Percentiles rank a stretch among this genome's conserved stretches.
Conservation (phyloP, 2,329 filamentous ascomycete genomes). For the Lecanicillium sp. region DNA sequence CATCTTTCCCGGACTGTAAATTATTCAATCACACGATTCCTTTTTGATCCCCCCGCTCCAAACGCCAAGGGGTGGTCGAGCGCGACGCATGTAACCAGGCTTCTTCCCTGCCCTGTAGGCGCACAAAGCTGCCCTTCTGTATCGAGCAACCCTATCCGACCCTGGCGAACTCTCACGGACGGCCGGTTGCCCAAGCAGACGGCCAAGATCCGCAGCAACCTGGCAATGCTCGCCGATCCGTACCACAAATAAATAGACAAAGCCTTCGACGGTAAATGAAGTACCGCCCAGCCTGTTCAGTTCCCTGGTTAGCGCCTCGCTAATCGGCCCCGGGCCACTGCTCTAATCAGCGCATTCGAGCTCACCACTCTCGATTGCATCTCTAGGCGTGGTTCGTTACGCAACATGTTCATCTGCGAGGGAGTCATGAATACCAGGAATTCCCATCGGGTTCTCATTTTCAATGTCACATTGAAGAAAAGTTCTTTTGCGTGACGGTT, state of each 20-base stretch:
- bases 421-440: too few species aligned
- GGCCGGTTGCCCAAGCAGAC: too few species aligned
- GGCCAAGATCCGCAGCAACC: too few species aligned
- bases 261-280: not conserved
- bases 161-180: too few species aligned
- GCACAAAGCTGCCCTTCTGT: not conserved
- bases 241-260: too few species aligned
- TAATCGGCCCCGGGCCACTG: not conserved
- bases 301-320: not conserved
- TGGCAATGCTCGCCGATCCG: not conserved
- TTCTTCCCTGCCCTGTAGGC: not conserved
- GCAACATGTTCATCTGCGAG: too few species aligned
- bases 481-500: not conserved
- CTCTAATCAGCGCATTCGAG: not conserved
- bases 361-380: too few species aligned
- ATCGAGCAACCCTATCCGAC: not conserved
- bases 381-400: too few species aligned
- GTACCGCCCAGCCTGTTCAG: not conserved
- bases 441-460: not conserved
- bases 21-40: too few species aligned
- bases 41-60: not conserved
- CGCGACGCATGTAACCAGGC: conserved; percentile 3
- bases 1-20: too few species aligned
- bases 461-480: not conserved
- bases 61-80: not conserved